Percentiles rank a stretch among this genome's conserved stretches.
phyloP scores from a whole-genome alignment of 1,284 basidiomycete genomes.

The Trichosporon faecale region DNA sequence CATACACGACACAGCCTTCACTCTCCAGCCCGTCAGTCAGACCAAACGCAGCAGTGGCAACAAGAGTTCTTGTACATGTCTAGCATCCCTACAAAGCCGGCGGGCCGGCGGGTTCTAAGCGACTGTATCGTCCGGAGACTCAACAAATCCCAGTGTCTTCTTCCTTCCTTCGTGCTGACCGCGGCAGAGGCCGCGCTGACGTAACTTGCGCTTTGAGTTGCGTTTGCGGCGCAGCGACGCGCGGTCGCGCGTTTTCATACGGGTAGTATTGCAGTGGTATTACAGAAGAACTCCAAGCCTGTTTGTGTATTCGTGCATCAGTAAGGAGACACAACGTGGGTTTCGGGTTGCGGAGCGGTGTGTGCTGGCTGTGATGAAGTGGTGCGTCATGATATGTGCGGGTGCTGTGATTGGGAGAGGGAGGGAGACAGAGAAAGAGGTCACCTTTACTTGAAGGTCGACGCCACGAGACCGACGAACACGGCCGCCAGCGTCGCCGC shows the following conservation, averaged over 20 bases:
- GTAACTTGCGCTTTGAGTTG: neutral
- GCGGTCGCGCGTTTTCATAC: neutral
- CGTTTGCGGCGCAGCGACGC: neutral
- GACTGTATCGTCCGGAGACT: neutral
- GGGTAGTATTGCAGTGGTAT: constrained; percentile 1
- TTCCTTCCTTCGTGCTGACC: neutral
- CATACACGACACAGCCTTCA: neutral
- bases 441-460: constrained; percentile 28
- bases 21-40: neutral
- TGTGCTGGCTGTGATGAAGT: neutral
- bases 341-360: neutral
- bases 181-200: neutral
- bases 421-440: neutral
- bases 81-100: constrained; percentile 6
- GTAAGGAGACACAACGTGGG: neutral
- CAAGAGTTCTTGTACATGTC: constrained; percentile 9
- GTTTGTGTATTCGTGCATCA: constrained; percentile 8
- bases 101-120: neutral
- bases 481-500: constrained; percentile 44
- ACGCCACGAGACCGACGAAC: constrained; percentile 47
- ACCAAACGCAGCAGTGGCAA: neutral
- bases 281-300: constrained; percentile 9
- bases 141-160: neutral
- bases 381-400: neutral
- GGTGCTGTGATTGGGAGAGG: too few relatives aligned